Conservation (phyloP, 306 rosid genomes). For the Begonia loranthoides region DNA sequence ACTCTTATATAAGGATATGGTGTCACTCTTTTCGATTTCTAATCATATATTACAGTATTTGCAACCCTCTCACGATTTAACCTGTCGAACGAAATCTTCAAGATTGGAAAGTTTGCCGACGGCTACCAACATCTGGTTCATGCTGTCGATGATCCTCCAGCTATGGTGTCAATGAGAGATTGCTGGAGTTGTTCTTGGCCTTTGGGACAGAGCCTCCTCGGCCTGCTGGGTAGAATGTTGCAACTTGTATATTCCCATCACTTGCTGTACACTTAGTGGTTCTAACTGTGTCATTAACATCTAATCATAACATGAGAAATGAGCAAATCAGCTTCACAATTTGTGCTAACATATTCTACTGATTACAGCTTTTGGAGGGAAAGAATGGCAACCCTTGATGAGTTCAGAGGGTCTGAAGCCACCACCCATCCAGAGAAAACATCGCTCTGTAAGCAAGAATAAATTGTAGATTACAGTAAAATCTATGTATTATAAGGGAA, state of each 20-base stretch:
- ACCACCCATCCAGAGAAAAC: slow-evolving; percentile 95
- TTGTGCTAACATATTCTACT: too few species aligned
- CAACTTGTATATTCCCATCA: slow-evolving; percentile 43
- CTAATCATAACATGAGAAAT: slow-evolving; percentile 15
- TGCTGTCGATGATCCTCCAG: slow-evolving; percentile 42
- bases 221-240: slow-evolving; percentile 59
- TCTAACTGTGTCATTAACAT: slow-evolving; percentile 67
- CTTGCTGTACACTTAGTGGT: slow-evolving; percentile 75
- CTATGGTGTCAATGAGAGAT: slow-evolving; percentile 53
- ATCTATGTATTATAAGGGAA: slow-evolving; percentile 2
- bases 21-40: too few species aligned
- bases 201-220: slow-evolving; percentile 73
- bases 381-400: slow-evolving; percentile 41
- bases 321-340: too few species aligned
- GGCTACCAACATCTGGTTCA: slow-evolving; percentile 80
- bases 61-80: slow-evolving; percentile 5
- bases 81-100: slow-evolving; percentile 85
- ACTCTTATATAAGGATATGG: too few species aligned
- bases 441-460: slow-evolving; percentile 43
- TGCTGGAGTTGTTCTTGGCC: slow-evolving; percentile 88
- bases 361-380: background rate
- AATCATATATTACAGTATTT: too few species aligned
- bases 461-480: background rate
- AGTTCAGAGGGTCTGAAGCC: slow-evolving; percentile 87
- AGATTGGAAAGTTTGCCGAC: slow-evolving; percentile 57